Base-by-base conservation (phyloP, 768 basidiomycete genomes). In the Nidularia sp. region DNA sequence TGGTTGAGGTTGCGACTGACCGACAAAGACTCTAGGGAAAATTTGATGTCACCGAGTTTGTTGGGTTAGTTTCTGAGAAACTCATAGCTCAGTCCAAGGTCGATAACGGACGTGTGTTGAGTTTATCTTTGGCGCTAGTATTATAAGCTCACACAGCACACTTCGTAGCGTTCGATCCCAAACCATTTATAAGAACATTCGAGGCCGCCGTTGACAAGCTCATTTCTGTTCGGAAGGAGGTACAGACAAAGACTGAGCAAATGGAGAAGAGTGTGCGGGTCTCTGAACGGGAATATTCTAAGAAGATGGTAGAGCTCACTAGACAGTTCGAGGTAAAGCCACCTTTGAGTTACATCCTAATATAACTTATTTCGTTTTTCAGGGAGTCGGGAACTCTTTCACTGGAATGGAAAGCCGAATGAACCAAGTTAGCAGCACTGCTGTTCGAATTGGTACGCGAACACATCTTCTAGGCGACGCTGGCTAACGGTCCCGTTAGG, bases 291-390 rank as follows among this genome's bases (percentile, higher is more conserved):
- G 94, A 97, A 59, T 99, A 98, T 68, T 90, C 92, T 2, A 91
- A 88, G 73, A 90, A 91, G 67, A 90, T 98, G 81, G 74, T 78
- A n/a, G 95, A 98, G 51, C 76, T 98, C 22, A 93, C 93, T 64
- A 84, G 84, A 47, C 93, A 93, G 1, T 98, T 98, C 60, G 95
- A 99, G 76, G 95, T 93, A n/a, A n/a, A n/a, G n/a, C n/a, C n/a
- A n/a, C n/a, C n/a, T n/a, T n/a, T n/a, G n/a, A n/a, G n/a, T n/a
- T n/a, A n/a, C n/a, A n/a, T n/a, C n/a, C n/a, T n/a, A n/a, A n/a
- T n/a, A n/a, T n/a, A n/a, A n/a, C n/a, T n/a, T n/a, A n/a, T n/a
- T n/a, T n/a, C n/a, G n/a, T n/a, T n/a, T n/a, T 42, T 34, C 65
- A 98, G 93, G 82, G 85, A 34, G 95, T 97, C 34, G 88, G 89